A percentile compares a stretch with the other conserved stretches of the same genome.
phyloP scores from a whole-genome alignment of 164 flowering plant genomes.

The Malania oleifera region DNA sequence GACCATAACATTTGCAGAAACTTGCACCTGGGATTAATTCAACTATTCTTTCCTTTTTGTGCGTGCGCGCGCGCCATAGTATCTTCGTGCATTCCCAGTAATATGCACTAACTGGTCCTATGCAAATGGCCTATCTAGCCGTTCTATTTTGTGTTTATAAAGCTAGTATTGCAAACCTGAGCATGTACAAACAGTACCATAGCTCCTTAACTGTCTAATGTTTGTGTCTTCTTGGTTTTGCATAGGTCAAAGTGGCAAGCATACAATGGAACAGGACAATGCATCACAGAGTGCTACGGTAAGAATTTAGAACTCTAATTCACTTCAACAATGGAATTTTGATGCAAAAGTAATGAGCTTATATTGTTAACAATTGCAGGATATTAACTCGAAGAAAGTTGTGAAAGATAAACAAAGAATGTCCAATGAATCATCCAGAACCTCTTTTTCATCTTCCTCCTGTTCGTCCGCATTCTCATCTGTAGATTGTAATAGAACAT shows the following conservation, averaged over 20 bases:
- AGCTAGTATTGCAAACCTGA: not conserved
- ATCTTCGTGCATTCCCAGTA: not conserved
- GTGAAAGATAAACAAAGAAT: slow-evolving; percentile 30
- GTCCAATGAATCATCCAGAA: slow-evolving; percentile 43
- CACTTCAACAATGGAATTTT: not conserved
- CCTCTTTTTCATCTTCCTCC: slow-evolving; percentile 45
- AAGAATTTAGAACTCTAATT: slow-evolving; percentile 11
- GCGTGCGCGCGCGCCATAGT: no score
- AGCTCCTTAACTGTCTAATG: not conserved
- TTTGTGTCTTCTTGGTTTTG: not conserved
- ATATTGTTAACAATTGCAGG: slow-evolving; percentile 42
- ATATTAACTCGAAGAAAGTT: slow-evolving; percentile 17
- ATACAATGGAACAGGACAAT: slow-evolving; percentile 6
- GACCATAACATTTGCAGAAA: no score
- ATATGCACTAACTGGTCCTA: not conserved
- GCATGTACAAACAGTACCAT: not conserved
- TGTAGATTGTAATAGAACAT: slow-evolving; percentile 25
- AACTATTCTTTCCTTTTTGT: no score
- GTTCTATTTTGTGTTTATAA: not conserved
- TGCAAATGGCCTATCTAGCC: no score
- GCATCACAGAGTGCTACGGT: slow-evolving; percentile 19
- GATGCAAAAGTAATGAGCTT: not conserved
- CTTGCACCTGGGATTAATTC: no score
- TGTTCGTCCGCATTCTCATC: slow-evolving; percentile 52
- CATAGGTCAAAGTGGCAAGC: slow-evolving; percentile 19